phyloP scores from a whole-genome alignment of 2,329 filamentous ascomycete genomes.

The Neonectria neomacrospora region DNA sequence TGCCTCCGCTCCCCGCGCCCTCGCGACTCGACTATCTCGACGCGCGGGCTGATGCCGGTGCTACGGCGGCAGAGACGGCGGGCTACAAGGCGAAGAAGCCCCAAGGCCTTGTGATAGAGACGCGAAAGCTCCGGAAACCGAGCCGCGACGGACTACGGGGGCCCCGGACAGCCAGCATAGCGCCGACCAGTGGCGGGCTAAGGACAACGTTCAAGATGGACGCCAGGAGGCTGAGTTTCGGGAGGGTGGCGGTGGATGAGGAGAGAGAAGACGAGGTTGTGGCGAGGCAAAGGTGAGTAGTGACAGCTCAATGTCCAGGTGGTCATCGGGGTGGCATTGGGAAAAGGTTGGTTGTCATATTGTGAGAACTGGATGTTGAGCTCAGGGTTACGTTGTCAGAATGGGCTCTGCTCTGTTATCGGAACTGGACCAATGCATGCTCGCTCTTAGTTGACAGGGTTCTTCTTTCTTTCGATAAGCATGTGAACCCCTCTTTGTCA shows the following conservation, averaged over 20 bases:
- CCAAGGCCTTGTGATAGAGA: conserved; percentile 40
- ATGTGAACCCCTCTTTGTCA: neutral
- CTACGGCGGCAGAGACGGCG: conserved; percentile 11
- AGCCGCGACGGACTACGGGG: conserved; percentile 35
- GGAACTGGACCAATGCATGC: neutral
- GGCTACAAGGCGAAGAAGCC: conserved; percentile 43
- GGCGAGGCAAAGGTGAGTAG: conserved; percentile 25
- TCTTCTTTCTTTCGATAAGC: neutral
- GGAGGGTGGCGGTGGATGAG: neutral
- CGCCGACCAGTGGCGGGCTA: conserved; percentile 23
- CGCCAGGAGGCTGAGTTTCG: conserved; percentile 23
- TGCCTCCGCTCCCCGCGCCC: conserved; percentile 41
- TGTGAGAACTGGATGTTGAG: conserved; percentile 3
- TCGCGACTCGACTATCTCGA: conserved; percentile 30
- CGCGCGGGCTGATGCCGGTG: conserved; percentile 13
- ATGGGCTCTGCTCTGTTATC: neutral
- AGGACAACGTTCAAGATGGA: conserved; percentile 36
- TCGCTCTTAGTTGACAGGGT: neutral
- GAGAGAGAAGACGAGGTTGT: conserved; percentile 33
- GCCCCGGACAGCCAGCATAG: conserved; percentile 28
- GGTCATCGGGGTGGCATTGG: conserved; percentile 10
- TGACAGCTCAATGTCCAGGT: conserved; percentile 16
- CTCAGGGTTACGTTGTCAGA: conserved; percentile 6
- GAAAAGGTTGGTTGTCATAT: conserved; percentile 17
- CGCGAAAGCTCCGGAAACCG: conserved; percentile 37